Evolutionary conservation across 192 early-diverging fungal genomes (phyloP).

Genomic region (Entophlyctis luteolus): DNA sequence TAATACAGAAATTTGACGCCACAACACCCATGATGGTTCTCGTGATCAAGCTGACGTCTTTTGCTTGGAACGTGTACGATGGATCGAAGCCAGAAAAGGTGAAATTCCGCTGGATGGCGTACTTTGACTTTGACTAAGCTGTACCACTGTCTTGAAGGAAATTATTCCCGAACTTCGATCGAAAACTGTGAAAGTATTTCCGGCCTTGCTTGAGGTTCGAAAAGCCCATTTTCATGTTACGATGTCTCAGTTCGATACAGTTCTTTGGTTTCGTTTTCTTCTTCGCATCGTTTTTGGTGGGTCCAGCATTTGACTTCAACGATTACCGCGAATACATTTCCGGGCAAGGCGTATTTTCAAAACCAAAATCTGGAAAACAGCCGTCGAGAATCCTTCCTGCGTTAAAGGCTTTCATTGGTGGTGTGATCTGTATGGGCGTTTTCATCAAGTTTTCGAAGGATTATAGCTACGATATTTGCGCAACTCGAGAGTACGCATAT

Average conservation of each 20-base stretch:
- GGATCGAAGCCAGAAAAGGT: constrained; percentile 52
- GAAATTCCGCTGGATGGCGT: neutral
- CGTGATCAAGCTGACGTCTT: constrained; percentile 86
- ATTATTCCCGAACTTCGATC: constrained; percentile 65
- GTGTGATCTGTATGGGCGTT: constrained; percentile 11
- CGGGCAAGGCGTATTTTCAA: constrained; percentile 23
- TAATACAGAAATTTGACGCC: constrained; percentile 65
- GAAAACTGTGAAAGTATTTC: constrained; percentile 58
- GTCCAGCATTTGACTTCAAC: constrained; percentile 47
- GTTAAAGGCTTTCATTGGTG: constrained; percentile 17
- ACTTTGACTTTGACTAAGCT: neutral
- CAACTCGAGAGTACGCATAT: neutral
- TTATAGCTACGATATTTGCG: neutral
- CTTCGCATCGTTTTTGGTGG: constrained; percentile 76
- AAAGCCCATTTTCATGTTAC: no score
- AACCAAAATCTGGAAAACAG: constrained; percentile 21
- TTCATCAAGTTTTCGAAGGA: neutral
- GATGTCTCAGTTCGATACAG: no score
- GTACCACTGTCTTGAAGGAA: constrained; percentile 31
- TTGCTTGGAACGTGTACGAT: constrained; percentile 81
- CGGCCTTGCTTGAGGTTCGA: constrained; percentile 56
- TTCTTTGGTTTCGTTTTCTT: constrained; percentile 88
- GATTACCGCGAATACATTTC: constrained; percentile 40
- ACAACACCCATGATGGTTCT: constrained; percentile 93
- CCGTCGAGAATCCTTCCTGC: constrained; percentile 31